Evolutionary conservation across 352 stramenopile species (phyloP), one percentile per base, ranked within the genome.

Genomic region (Phytophthora sansomeana): DNA sequence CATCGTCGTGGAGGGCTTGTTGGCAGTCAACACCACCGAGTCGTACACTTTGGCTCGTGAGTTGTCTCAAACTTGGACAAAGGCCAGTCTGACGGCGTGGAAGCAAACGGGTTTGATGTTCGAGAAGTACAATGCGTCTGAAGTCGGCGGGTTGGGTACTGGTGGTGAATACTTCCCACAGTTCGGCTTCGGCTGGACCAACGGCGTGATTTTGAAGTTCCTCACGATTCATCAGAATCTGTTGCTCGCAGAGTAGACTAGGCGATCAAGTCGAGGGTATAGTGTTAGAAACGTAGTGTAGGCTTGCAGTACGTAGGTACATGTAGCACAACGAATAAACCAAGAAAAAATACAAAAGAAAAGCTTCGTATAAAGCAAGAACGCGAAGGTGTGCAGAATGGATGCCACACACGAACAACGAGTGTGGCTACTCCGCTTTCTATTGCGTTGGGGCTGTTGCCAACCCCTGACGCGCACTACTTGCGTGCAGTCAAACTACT

Each of bases 151-250:
- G 0, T 69, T 92, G 6, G 87, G 89, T 32, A 75, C 81, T 61
- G 90, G 90, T 10, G 90, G 90, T 48, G 90, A 97, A 72, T 97
- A 97, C 67, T 89, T 92, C 21, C 83, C 87, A 6, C 90, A 97
- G 66, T 90, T 92, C 56, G 90, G 90, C 62, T 97, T 97, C 62
- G 88, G 86, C 55, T 96, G 88, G 88, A 89, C 81, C 19, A 93
- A 94, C 62, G 90, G 89, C 53, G 87, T 96, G 62, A 90, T 93
- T 49, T 80, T 96, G 54, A 92, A 94, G 72, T 86, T 96, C 53
- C 73, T 97, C 30, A 91, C 83, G 63, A 83, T 80, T 49, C 78
- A 92, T 76, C 85, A 92, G 64, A 73, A 87, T 63, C 74, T 94
- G 62, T 74, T 94, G 53, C 42, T 58, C 14, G 44, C 58, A 59